These are phyloP conservation scores for Eucommia ulmoides DNA, from an alignment of 257 asterid species.

Conservation along the genomic window DNA sequence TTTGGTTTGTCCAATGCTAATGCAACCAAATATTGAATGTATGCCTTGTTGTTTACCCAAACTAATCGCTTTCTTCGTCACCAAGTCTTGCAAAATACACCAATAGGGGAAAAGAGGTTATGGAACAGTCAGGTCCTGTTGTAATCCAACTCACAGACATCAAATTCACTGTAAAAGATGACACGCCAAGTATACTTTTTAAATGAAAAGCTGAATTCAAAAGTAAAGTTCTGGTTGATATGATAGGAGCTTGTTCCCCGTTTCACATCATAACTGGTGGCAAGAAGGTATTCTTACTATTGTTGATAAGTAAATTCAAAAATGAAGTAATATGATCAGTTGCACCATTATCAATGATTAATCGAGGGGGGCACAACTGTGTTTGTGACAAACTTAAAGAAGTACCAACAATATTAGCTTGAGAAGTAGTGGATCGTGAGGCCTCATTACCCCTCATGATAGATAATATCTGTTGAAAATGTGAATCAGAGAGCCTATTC, in stretches of 20 bases:
- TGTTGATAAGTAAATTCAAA: neutral
- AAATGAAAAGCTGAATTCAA: neutral
- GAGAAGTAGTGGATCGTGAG: neutral
- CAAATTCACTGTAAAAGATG: neutral
- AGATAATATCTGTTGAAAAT: constrained; percentile 2
- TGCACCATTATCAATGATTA: neutral
- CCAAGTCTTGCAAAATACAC: constrained; percentile 1
- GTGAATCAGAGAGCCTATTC: constrained; percentile 3
- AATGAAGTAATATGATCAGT: neutral
- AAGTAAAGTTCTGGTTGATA: neutral
- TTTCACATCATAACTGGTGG: neutral
- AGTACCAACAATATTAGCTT: neutral
- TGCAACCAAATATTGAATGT: neutral
- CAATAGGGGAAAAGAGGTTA: neutral
- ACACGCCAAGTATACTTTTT: neutral
- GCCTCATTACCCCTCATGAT: constrained; percentile 2
- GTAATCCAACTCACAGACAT: constrained; percentile 1
- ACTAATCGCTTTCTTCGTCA: neutral
- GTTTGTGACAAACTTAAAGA: neutral
- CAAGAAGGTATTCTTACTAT: neutral
- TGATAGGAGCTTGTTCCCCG: neutral
- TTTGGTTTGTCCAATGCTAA: constrained; percentile 1
- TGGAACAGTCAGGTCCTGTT: neutral
- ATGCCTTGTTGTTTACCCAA: neutral
- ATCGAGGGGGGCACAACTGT: neutral